phyloP scores from a whole-genome alignment of 805 yeast species.

The Sporopachydermia lactativora region DNA sequence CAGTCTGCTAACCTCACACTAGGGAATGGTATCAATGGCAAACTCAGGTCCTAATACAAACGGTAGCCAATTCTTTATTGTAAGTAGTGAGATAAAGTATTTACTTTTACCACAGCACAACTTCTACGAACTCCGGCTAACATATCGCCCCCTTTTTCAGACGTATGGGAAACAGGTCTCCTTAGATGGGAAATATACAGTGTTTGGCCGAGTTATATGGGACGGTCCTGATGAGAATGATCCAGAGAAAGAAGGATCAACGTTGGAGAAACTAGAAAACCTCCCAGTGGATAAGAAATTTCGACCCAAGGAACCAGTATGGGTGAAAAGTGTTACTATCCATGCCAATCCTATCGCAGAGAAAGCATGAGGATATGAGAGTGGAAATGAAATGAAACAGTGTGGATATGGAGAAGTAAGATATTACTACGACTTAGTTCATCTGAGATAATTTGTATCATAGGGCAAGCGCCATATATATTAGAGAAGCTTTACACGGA shows the following conservation, averaged over 20 bases:
- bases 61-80: constrained; percentile 46
- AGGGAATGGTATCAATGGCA: constrained; percentile 36
- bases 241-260: constrained; percentile 13
- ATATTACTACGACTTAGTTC: too few species aligned
- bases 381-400: constrained; percentile 14
- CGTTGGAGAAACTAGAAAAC: constrained; percentile 16
- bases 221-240: constrained; percentile 10
- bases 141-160: constrained; percentile 8
- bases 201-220: constrained; percentile 13
- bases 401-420: too few species aligned
- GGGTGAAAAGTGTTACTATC: constrained; percentile 20
- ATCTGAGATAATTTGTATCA: too few species aligned
- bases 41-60: constrained; percentile 48
- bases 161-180: constrained; percentile 13
- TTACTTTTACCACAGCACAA: not conserved
- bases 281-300: constrained; percentile 21
- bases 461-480: too few species aligned
- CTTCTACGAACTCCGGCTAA: not conserved
- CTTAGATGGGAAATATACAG: constrained; percentile 16
- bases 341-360: constrained; percentile 32
- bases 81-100: constrained; percentile 9
- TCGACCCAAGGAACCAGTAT: constrained; percentile 20
- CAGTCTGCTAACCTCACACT: too few species aligned
- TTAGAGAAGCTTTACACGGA: too few species aligned
- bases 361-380: not conserved